Percentiles rank a stretch among this genome's conserved stretches.
Evolutionary conservation across 768 basidiomycete species (phyloP).

Genomic region (Kwoniella sp.): DNA sequence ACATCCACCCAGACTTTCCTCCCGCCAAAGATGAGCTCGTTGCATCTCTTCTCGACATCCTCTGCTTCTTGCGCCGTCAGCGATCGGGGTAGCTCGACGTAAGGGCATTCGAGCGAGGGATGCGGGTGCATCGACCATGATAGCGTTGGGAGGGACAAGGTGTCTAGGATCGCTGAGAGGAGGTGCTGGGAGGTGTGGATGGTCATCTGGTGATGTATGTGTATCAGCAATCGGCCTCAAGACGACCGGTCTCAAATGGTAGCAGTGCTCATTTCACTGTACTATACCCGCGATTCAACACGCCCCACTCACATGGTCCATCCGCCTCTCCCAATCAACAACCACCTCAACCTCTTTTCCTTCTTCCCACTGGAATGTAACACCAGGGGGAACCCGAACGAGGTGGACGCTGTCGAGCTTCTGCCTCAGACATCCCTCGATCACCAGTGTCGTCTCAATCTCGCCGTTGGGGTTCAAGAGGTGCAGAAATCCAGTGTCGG

Average conservation of each 20-base stretch:
- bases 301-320: slow-evolving; percentile 47
- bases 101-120: slow-evolving; percentile 51
- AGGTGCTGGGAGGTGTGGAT: slow-evolving; percentile 55
- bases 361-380: slow-evolving; percentile 16
- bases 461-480: slow-evolving; percentile 33
- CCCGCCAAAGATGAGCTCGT: slow-evolving; percentile 40
- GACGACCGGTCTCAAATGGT: background rate
- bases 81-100: slow-evolving; percentile 50
- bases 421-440: slow-evolving; percentile 44
- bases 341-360: slow-evolving; percentile 39
- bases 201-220: slow-evolving; percentile 49
- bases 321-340: slow-evolving; percentile 54
- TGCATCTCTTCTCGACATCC: slow-evolving; percentile 47
- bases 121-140: slow-evolving; percentile 52
- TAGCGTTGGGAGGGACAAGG: slow-evolving; percentile 42
- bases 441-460: slow-evolving; percentile 19
- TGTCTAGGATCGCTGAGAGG: slow-evolving; percentile 53
- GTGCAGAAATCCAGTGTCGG: slow-evolving; percentile 45
- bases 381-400: slow-evolving; percentile 38
- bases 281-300: background rate
- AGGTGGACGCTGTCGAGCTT: slow-evolving; percentile 49
- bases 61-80: slow-evolving; percentile 45
- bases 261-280: background rate
- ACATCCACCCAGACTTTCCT: slow-evolving; percentile 53
- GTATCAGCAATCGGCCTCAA: background rate